Base-by-base conservation (phyloP, 169 alveolate species). In the Hepatocystis sp. region DNA sequence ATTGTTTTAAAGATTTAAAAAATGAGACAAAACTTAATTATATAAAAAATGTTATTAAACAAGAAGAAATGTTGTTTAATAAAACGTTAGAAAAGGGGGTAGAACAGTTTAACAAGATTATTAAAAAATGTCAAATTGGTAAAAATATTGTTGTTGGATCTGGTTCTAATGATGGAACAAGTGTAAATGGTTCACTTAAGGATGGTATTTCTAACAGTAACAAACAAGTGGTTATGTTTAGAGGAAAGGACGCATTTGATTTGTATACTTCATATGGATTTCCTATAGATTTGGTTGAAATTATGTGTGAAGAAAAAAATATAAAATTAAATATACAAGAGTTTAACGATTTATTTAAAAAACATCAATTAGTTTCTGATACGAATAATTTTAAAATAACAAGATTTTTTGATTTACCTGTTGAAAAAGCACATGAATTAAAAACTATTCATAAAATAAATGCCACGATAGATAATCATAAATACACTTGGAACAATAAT, bases 241-340 rank as follows among this genome's bases (percentile, higher is more conserved):
- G 94, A 39, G 96, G 96, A 2, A 56, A 68, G 2, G 97, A 93
- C 19, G 97, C 98, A 4, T 97, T 97, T 66, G 89, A 92, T 60
- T 93, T 97, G 44, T 95, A 93, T 68, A 93, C 97, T 5, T 96
- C 98, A 1, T 97, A 91, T 65, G 99, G 99, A 13, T 97, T 97
- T 55, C 99, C 99, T 0, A 91, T 93, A 71, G 99, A 97, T 68
- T 93, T 97, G 19, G 95, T 98, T 19, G 95, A 95, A 89, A 76
- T 97, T 21, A 97, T 97, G 98, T 97, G 98, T 21, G 95, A 91
- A 55, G 99, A 97, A 68, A 88, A 85, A 65, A 86, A 84, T n/a
- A 34, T 92, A 8, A 92, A 84, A 28, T 93, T 96, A 21, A 95
- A 95, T 60, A 88, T 66, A 5, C 91, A 84, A 30, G 98, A 96